These are phyloP conservation scores for Scedosporium dehoogii DNA, from an alignment of 2,329 filamentous ascomycete genomes.

Conservation along the genomic window DNA sequence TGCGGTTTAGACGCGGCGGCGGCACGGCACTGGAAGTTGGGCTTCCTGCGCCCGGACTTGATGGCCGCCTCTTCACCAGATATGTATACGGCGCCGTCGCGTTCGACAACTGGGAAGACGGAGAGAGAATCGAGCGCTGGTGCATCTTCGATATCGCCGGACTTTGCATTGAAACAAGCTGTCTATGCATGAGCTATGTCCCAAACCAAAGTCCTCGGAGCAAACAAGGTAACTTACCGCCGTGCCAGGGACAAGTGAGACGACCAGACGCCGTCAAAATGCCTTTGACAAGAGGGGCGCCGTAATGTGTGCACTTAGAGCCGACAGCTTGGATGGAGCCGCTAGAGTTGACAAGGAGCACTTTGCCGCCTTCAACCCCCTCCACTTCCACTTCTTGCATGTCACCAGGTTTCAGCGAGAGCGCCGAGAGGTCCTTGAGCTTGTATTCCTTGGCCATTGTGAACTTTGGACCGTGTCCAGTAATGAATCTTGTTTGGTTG, in stretches of 20 bases:
- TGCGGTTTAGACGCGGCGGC: conserved; percentile 31
- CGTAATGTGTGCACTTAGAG: conserved; percentile 83
- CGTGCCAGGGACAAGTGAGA: conserved; percentile 93
- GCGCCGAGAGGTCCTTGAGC: conserved; percentile 66
- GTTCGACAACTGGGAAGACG: conserved; percentile 71
- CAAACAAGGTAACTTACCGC: conserved; percentile 47
- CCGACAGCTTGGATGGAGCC: conserved; percentile 72
- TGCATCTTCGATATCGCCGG: conserved; percentile 90
- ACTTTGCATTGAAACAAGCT: conserved; percentile 88
- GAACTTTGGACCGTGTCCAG: neutral
- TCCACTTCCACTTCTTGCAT: conserved; percentile 89
- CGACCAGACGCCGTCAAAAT: conserved; percentile 73
- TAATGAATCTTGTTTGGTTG: neutral
- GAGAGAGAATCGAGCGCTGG: conserved; percentile 81
- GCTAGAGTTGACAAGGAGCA: conserved; percentile 71
- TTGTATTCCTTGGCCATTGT: conserved; percentile 42
- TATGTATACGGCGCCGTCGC: conserved; percentile 75
- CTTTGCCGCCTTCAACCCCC: conserved; percentile 75
- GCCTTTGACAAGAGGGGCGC: conserved; percentile 79
- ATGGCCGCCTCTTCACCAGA: conserved; percentile 69
- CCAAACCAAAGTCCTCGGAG: neutral
- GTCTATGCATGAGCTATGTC: conserved; percentile 6
- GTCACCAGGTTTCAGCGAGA: conserved; percentile 67
- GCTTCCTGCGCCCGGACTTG: conserved; percentile 63
- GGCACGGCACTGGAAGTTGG: conserved; percentile 62